phyloP scores from a whole-genome alignment of 345 rosid genomes.

The Aegle marmelos region DNA sequence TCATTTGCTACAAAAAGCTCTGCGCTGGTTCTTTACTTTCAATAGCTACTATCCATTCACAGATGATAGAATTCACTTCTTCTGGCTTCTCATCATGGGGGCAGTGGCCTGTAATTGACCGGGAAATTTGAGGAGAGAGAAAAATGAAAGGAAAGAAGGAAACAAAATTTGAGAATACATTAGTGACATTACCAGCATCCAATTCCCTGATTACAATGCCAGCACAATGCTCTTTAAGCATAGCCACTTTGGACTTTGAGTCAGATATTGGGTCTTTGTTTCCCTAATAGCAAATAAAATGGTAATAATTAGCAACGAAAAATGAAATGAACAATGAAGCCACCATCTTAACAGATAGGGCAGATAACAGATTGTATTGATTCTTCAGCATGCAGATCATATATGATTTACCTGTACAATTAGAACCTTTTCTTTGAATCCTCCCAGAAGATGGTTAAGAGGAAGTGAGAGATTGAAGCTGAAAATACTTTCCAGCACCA shows the following conservation, averaged over 20 bases:
- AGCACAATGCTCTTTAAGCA: constrained; percentile 54
- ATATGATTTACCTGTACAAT: constrained; percentile 58
- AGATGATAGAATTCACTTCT: constrained; percentile 49
- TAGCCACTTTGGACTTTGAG: constrained; percentile 57
- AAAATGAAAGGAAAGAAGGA: neutral
- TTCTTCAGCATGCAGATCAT: neutral
- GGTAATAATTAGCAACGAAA: neutral
- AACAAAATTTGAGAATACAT: constrained; percentile 1
- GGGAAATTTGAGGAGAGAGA: neutral
- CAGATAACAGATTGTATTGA: neutral
- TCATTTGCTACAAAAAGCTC: constrained; percentile 16
- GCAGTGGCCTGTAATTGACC: constrained; percentile 59
- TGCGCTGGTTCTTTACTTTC: constrained; percentile 21
- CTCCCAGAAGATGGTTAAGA: constrained; percentile 69
- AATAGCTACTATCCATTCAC: constrained; percentile 49
- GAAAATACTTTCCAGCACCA: constrained; percentile 82
- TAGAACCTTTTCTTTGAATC: constrained; percentile 48
- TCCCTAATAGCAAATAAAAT: constrained; percentile 43
- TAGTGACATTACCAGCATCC: constrained; percentile 53
- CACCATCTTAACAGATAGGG: neutral
- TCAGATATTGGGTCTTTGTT: constrained; percentile 79
- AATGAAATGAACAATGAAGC: neutral
- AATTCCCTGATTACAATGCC: constrained; percentile 48
- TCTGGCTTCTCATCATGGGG: constrained; percentile 84
- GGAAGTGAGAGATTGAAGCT: constrained; percentile 80